A percentile compares a stretch with the other conserved stretches of the same genome.
Conservation (phyloP, 805 yeast genomes). For the Schwanniomyces pseudopolymorphus region DNA sequence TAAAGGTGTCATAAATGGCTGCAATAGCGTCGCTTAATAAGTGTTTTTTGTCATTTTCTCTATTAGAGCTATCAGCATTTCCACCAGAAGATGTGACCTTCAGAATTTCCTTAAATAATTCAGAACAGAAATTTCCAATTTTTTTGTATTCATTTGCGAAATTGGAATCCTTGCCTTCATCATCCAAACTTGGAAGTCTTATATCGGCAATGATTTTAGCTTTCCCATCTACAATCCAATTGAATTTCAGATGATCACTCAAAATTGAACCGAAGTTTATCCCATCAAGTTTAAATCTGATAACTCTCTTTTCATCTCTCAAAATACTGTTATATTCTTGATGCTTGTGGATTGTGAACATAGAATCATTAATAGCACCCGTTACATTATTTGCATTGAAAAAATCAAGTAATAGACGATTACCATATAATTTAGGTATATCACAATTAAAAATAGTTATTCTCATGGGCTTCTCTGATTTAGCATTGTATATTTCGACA, state of each 20-base stretch:
- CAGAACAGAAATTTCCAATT: slow-evolving; percentile 26
- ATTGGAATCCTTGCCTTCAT: slow-evolving; percentile 15
- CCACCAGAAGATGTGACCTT: slow-evolving; percentile 13
- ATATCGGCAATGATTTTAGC: slow-evolving; percentile 72
- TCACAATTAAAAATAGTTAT: slow-evolving; percentile 66
- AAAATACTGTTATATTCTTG: slow-evolving; percentile 47
- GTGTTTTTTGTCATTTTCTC: slow-evolving; percentile 16
- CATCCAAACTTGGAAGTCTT: slow-evolving; percentile 57
- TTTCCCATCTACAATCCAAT: slow-evolving; percentile 72
- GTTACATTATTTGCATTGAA: slow-evolving; percentile 69
- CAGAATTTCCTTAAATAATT: slow-evolving; percentile 25
- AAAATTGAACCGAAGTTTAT: slow-evolving; percentile 35
- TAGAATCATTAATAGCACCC: slow-evolving; percentile 72
- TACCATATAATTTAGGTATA: slow-evolving; percentile 57
- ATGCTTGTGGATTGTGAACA: slow-evolving; percentile 75
- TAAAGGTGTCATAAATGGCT: slow-evolving; percentile 42
- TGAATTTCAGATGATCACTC: slow-evolving; percentile 47
- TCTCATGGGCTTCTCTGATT: slow-evolving; percentile 34
- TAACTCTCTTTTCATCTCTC: slow-evolving; percentile 22
- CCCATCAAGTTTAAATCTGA: slow-evolving; percentile 42
- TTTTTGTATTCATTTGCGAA: slow-evolving; percentile 17
- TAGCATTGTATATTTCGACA: slow-evolving; percentile 35
- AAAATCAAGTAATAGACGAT: slow-evolving; percentile 61
- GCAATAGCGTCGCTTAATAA: slow-evolving; percentile 40
- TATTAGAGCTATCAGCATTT: slow-evolving; percentile 1